phyloP scores from a whole-genome alignment of 1,139 yeast genomes.

The Blastobotrys illinoisensis region DNA sequence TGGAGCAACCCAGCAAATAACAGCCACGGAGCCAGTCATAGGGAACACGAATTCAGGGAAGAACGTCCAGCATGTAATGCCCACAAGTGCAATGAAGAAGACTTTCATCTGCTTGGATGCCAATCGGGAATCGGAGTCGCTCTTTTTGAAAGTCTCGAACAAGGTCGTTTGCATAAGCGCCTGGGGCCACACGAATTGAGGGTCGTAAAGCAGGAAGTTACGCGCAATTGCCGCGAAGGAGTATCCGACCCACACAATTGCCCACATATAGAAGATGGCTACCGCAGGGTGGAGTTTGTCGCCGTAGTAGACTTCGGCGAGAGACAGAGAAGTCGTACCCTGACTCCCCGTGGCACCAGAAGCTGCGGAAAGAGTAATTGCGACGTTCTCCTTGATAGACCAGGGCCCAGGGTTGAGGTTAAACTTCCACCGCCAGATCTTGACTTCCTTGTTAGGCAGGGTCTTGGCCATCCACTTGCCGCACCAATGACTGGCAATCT shows the following conservation, averaged over 20 bases:
- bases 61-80: conserved; percentile 8
- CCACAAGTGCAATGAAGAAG: conserved; percentile 5
- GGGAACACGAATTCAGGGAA: conserved; percentile 10
- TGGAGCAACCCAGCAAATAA: conserved; percentile 25
- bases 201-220: conserved; percentile 12
- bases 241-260: conserved; percentile 16
- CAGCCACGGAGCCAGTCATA: conserved; percentile 8
- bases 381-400: conserved; percentile 58
- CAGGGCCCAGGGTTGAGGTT: conserved; percentile 53
- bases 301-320: conserved; percentile 12
- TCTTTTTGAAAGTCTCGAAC: conserved; percentile 11
- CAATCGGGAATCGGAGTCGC: conserved; percentile 8
- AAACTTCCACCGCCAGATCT: conserved; percentile 31
- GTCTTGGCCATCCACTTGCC: conserved; percentile 22
- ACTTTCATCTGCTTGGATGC: conserved; percentile 11
- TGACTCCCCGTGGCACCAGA: conserved; percentile 15
- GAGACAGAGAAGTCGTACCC: conserved; percentile 12
- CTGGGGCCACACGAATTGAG: conserved; percentile 13
- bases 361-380: conserved; percentile 35
- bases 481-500: conserved; percentile 17
- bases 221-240: conserved; percentile 15
- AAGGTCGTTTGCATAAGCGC: conserved; percentile 15
- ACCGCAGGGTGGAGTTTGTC: conserved; percentile 12
- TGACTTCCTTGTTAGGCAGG: conserved; percentile 44
- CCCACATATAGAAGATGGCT: conserved; percentile 16